Evolutionary conservation across 306 rosid species (phyloP).

Genomic region (Malus sylvestris): DNA sequence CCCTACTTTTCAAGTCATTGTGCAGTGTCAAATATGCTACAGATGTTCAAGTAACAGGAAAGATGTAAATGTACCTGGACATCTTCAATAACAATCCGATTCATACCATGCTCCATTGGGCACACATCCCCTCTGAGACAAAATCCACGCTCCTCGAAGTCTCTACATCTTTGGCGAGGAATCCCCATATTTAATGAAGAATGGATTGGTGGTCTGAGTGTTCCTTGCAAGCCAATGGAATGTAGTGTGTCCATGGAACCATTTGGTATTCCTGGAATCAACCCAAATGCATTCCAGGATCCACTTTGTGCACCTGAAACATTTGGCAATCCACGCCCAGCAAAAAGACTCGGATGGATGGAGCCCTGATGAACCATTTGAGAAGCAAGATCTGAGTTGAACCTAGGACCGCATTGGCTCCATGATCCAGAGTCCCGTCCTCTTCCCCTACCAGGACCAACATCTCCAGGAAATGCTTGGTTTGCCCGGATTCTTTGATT

Average conservation of each 20-base stretch:
- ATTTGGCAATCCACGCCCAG: constrained; percentile 76
- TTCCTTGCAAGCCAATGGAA: constrained; percentile 79
- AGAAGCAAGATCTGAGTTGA: constrained; percentile 74
- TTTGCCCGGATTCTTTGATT: constrained; percentile 59
- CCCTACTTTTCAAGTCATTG: background rate
- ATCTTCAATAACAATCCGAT: constrained; percentile 96
- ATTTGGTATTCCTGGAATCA: constrained; percentile 73
- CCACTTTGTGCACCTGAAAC: constrained; percentile 74
- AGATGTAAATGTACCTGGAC: constrained; percentile 64
- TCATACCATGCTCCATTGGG: constrained; percentile 97
- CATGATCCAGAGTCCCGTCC: constrained; percentile 79
- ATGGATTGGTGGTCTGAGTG: constrained; percentile 77
- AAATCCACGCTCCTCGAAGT: constrained; percentile 99
- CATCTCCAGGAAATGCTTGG: constrained; percentile 59
- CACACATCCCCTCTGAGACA: constrained; percentile 99
- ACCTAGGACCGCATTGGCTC: constrained; percentile 79
- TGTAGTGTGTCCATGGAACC: constrained; percentile 80
- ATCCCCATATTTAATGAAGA: constrained; percentile 70
- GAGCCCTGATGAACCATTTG: constrained; percentile 82
- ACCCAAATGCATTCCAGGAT: constrained; percentile 83
- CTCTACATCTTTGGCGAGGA: constrained; percentile 91
- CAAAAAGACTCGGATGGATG: constrained; percentile 59
- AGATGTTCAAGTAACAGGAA: constrained; percentile 6
- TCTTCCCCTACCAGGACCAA: constrained; percentile 75
- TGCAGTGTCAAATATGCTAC: constrained; percentile 2